Evolutionary conservation across 2,329 filamentous ascomycete genomes (phyloP), one percentile per base, ranked within the genome.

Genomic region (Aspergillus jensenii): DNA sequence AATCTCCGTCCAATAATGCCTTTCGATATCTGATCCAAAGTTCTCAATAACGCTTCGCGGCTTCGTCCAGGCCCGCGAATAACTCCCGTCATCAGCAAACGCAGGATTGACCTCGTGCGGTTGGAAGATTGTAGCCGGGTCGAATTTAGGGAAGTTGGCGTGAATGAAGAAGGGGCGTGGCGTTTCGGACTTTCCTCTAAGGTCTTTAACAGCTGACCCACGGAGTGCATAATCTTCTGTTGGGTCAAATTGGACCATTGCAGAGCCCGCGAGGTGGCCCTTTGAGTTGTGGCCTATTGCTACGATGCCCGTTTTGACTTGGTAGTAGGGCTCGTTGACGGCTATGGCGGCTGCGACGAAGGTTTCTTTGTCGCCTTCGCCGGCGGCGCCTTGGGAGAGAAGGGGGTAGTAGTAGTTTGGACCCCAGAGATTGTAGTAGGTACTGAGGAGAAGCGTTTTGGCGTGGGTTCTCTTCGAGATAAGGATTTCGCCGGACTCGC

Each of bases 361-460:
- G 0, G 79, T 81, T 62, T 82, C 80, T 63, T 82, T 82, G 67
- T 82, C 80, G 15, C 80, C 80, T 65, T 81, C 73, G 11, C 80
- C 80, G 0, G 76, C 69, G 7, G 75, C 79, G 35, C 79, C 79
- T 64, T 81, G 79, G 4, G 74, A 77, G 8, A 80, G 69, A 0
- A 82, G 65, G 0, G 74, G 72, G 59, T 81, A 82, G 62, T 79
- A 82, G 52, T 74, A 72, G 0, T 69, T 63, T 4, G 79, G 77
- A 1, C 78, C 78, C 67, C 76, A 80, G 46, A 74, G 71, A 62
- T 81, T 82, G 66, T 83, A 82, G 64, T 82, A 82, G 2, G 74
- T 71, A 4, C 78, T 73, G 4, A 82, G 69, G n/a, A 81, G 68
- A 2, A 82, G 71, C 1, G 76, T 75, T 39, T 71, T 69, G 4